Conservation (phyloP, 495 filamentous ascomycete species). For the Barbatosphaeria neglecta region DNA sequence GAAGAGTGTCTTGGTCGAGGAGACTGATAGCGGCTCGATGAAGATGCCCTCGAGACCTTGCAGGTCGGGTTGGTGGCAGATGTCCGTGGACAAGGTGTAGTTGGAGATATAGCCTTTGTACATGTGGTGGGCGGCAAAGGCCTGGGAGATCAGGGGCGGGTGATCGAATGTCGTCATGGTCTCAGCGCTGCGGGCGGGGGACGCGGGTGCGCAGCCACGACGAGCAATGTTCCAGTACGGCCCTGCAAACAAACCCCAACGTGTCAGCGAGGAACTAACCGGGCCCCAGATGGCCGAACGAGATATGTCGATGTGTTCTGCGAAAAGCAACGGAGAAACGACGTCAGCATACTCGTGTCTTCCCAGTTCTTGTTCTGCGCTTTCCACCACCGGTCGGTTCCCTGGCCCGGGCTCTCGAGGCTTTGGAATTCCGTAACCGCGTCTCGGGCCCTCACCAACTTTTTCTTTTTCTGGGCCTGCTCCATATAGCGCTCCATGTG, state of each 20-base stretch:
- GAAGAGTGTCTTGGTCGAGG: conserved; percentile 41
- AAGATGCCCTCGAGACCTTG: conserved; percentile 55
- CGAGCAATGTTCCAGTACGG: conserved; percentile 54
- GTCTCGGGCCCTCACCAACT: conserved; percentile 19
- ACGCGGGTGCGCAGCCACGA: conserved; percentile 48
- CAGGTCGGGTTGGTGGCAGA: conserved; percentile 48
- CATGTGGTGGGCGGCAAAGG: conserved; percentile 27
- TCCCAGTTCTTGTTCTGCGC: conserved; percentile 29
- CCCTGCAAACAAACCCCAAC: conserved; percentile 17
- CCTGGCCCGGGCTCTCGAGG: conserved; percentile 16
- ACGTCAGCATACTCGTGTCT: conserved; percentile 24
- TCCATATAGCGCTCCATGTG: conserved; percentile 45
- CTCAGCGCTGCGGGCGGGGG: conserved; percentile 37
- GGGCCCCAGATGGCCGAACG: too few relatives aligned
- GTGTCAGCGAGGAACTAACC: conserved; percentile 7
- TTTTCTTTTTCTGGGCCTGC: conserved; percentile 37
- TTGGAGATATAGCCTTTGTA: conserved; percentile 51
- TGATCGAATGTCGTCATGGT: conserved; percentile 26
- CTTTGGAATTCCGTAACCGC: conserved; percentile 21
- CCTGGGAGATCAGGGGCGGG: conserved; percentile 29
- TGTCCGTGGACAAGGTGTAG: conserved; percentile 51
- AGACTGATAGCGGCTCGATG: conserved; percentile 47
- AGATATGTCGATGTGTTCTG: too few relatives aligned
- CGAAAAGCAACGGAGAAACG: too few relatives aligned
- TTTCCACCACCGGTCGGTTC: conserved; percentile 10